These are phyloP conservation scores for Claviceps cyperi DNA, from an alignment of 2,329 filamentous ascomycete species.

Conservation along the genomic window DNA sequence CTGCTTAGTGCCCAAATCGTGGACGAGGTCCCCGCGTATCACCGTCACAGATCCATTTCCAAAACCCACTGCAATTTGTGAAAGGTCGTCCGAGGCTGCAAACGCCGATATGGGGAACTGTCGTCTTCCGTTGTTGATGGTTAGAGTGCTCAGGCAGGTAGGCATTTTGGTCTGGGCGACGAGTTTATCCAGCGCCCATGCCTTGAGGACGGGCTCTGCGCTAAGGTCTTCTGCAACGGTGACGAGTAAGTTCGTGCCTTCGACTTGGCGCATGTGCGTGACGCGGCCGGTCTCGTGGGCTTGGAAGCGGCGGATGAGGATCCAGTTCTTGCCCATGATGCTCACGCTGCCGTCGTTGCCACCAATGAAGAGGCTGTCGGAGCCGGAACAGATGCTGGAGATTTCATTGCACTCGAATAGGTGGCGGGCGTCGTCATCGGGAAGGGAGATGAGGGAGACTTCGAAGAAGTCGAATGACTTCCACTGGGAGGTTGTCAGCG, in stretches of 20 bases:
- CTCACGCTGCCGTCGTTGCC: conserved; percentile 74
- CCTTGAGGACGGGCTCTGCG: conserved; percentile 77
- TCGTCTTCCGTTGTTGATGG: conserved; percentile 77
- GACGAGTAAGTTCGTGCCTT: conserved; percentile 71
- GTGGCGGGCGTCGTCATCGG: conserved; percentile 62
- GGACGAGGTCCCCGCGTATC: conserved; percentile 83
- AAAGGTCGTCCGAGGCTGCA: conserved; percentile 71
- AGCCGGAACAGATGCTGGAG: conserved; percentile 71
- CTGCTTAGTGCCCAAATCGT: conserved; percentile 88
- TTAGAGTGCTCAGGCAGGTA: conserved; percentile 72
- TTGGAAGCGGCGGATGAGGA: conserved; percentile 71
- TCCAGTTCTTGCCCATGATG: conserved; percentile 78
- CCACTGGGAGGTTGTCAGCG: conserved; percentile 46
- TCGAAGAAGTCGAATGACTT: conserved; percentile 99
- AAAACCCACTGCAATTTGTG: conserved; percentile 88
- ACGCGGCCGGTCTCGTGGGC: conserved; percentile 71
- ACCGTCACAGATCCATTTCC: conserved; percentile 90
- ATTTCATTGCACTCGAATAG: conserved; percentile 75
- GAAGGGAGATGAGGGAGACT: conserved; percentile 67
- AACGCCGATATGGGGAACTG: conserved; percentile 93
- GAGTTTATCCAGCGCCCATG: conserved; percentile 91
- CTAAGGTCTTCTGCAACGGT: conserved; percentile 81
- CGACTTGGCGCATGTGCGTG: conserved; percentile 83
- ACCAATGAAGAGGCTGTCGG: conserved; percentile 79
- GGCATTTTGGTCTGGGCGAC: conserved; percentile 89